Evolutionary conservation across 1,139 yeast genomes (phyloP), one percentile per base, ranked within the genome.

Genomic region (Candida neerlandica): DNA sequence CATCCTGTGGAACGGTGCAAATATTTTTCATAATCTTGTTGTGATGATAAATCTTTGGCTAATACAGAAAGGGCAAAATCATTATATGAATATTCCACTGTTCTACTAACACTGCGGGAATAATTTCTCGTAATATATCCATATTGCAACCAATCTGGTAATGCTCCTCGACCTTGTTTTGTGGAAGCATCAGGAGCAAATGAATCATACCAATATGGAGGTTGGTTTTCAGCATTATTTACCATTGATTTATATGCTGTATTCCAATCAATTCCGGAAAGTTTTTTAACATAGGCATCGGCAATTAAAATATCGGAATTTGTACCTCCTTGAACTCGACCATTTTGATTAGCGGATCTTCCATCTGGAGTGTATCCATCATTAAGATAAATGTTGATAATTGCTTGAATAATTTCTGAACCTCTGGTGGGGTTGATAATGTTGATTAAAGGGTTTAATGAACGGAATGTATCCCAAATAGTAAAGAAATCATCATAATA

Each of bases 291-390:
- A 46, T 56, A 69, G 1, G 74, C 76, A 56, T 72, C 77, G 6
- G 75, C 74, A 49, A 72, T 58, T n/a, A 71, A 63, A 23, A 70
- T 68, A 51, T 72, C 77, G 1, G 75, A 69, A 50, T 71, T 69
- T 39, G 71, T 63, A 0, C 77, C 77, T 27, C 77, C 77, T 53
- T 71, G 76, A 4, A 75, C 70, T 35, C 69, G 58, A 10, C 76
- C 76, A 46, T 70, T 68, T 51, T 71, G 71, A 50, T 69, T 68
- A 12, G 73, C 73, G 46, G 70, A 61, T 38, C 77, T 58, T 5
- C 71, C 75, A 54, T 72, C 77, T 0, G 77, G 77, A 49, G 72
- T 65, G 52, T 59, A 72, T 2, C 75, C 75, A 29, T 69, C 75
- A 48, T 66, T 54, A 45, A 63, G 57, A 55, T 66, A 70, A 16